These are phyloP conservation scores for Paracamarosporium sp. DNA, from an alignment of 2,329 filamentous ascomycete genomes.

Conservation along the genomic window DNA sequence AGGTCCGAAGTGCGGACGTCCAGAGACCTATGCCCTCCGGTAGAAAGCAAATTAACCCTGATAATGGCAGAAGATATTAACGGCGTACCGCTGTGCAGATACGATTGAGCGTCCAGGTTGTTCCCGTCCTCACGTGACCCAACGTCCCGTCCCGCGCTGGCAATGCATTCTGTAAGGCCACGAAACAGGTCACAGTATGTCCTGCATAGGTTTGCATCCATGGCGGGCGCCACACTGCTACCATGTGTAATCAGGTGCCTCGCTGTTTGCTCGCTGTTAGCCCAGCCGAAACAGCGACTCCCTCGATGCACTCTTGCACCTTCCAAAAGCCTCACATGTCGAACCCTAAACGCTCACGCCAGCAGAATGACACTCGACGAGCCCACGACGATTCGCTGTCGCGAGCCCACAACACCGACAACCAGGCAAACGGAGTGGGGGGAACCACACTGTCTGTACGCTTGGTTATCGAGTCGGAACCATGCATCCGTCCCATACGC, in stretches of 20 bases:
- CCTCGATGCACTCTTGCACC: background rate
- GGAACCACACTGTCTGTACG: background rate
- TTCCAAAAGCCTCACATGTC: background rate
- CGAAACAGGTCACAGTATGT: background rate
- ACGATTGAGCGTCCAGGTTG: background rate
- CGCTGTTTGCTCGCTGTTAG: background rate
- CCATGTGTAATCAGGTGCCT: background rate
- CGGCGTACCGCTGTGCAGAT: background rate
- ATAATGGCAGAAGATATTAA: background rate
- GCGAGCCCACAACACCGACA: background rate
- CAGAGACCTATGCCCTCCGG: no score
- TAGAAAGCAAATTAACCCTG: background rate
- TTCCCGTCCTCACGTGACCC: background rate
- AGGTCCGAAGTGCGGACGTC: background rate
- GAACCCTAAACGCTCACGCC: background rate
- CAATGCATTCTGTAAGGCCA: background rate
- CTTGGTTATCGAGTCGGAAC: background rate
- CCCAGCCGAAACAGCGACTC: background rate
- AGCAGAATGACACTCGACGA: background rate
- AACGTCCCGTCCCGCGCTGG: background rate
- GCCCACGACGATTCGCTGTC: background rate
- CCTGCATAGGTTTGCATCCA: background rate
- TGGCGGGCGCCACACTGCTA: background rate
- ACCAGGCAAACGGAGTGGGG: slow-evolving; percentile 5
- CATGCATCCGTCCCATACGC: background rate